A percentile compares a stretch with the other conserved stretches of the same genome.
phyloP scores from a whole-genome alignment of 352 stramenopile genomes.

The Globisporangium abappressorium region DNA sequence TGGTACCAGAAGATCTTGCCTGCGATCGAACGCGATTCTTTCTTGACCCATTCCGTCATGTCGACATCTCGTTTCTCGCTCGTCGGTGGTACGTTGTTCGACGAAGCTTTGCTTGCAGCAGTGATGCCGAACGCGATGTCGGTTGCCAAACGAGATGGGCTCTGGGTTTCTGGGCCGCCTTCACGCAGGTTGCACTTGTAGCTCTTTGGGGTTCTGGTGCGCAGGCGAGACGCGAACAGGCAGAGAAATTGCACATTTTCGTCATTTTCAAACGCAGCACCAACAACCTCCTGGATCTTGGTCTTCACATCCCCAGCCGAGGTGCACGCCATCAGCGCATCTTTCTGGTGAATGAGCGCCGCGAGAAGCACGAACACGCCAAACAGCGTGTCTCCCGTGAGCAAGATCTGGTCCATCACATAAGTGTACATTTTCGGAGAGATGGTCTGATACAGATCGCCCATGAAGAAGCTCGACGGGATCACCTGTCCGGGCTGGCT shows the following conservation, averaged over 20 bases:
- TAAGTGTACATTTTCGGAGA: slow-evolving; percentile 56
- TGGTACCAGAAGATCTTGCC: slow-evolving; percentile 84
- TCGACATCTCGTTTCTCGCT: slow-evolving; percentile 40
- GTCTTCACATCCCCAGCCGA: slow-evolving; percentile 39
- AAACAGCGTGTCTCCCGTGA: slow-evolving; percentile 68
- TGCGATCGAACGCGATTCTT: slow-evolving; percentile 65
- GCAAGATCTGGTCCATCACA: slow-evolving; percentile 77
- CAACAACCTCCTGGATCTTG: slow-evolving; percentile 38
- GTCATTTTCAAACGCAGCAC: slow-evolving; percentile 29
- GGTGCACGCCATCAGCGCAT: slow-evolving; percentile 32
- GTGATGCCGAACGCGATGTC: slow-evolving; percentile 55
- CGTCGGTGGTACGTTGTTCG: slow-evolving; percentile 19
- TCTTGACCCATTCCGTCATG: slow-evolving; percentile 81
- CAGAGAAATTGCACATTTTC: slow-evolving; percentile 58
- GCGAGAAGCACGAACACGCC: slow-evolving; percentile 71
- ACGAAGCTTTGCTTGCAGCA: slow-evolving; percentile 13
- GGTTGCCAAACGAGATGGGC: slow-evolving; percentile 50
- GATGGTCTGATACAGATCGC: slow-evolving; percentile 66
- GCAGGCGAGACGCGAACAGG: slow-evolving; percentile 55
- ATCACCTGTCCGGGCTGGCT: slow-evolving; percentile 54
- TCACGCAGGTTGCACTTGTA: slow-evolving; percentile 62
- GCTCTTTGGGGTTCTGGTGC: slow-evolving; percentile 54
- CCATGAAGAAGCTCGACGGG: slow-evolving; percentile 53
- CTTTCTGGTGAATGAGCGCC: slow-evolving; percentile 41
- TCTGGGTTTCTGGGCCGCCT: slow-evolving; percentile 29